Conservation (phyloP, 2,329 filamentous ascomycete genomes). For the Amylocarpus encephaloides region DNA sequence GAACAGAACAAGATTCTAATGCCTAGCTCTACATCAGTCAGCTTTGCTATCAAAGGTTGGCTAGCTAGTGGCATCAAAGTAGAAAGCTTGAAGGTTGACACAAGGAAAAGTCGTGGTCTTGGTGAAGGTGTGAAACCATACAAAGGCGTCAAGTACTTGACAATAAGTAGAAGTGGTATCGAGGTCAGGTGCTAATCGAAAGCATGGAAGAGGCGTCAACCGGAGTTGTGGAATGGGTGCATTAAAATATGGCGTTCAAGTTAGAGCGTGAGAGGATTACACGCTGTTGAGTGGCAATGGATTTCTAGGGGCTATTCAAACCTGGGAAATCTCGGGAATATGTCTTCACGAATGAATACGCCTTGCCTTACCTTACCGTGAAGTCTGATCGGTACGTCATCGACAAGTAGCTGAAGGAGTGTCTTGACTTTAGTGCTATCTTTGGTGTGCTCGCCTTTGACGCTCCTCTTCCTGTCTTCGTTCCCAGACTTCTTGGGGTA, state of each 20-base stretch:
- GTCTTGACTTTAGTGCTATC: not conserved
- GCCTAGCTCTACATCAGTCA: conserved; percentile 71
- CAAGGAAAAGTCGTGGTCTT: conserved; percentile 77
- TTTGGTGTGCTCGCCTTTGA: not conserved
- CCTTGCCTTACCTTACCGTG: too few relatives aligned
- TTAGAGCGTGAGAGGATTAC: not conserved
- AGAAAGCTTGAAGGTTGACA: conserved; percentile 61
- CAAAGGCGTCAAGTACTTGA: conserved; percentile 97
- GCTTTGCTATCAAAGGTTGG: conserved; percentile 65
- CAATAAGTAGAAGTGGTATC: conserved; percentile 59
- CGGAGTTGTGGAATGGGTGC: not conserved
- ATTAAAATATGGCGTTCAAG: not conserved
- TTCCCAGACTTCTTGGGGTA: not conserved
- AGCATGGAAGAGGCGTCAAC: not conserved
- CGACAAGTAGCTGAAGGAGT: too few relatives aligned
- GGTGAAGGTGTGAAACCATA: conserved; percentile 89
- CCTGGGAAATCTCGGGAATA: not conserved
- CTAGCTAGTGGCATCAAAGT: conserved; percentile 61
- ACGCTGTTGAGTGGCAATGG: conserved; percentile 2
- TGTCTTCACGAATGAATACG: too few relatives aligned
- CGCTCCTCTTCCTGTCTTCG: not conserved
- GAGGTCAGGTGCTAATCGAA: conserved; percentile 50
- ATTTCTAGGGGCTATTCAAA: not conserved
- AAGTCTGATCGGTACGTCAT: too few relatives aligned
- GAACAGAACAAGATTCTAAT: conserved; percentile 71